Percentiles rank a stretch among this genome's conserved stretches.
phyloP scores from a whole-genome alignment of 345 rosid genomes.

The Xanthoceras sorbifolium region DNA sequence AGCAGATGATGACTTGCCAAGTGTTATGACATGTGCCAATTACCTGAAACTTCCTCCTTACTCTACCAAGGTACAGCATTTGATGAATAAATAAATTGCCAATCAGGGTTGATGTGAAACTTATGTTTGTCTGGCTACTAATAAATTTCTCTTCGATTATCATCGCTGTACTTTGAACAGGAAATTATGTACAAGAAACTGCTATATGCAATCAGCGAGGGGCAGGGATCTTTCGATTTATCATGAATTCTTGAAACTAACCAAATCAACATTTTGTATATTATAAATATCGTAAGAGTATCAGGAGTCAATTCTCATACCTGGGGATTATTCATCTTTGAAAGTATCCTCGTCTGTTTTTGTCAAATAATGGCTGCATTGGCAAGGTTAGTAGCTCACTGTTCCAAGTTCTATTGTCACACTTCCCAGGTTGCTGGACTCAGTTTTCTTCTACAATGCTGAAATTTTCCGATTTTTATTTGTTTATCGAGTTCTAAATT shows the following conservation, averaged over 20 bases:
- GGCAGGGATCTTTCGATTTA: slow-evolving; percentile 97
- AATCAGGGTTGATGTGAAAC: neutral
- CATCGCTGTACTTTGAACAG: slow-evolving; percentile 43
- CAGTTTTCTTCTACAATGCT: neutral
- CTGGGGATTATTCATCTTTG: slow-evolving; percentile 33
- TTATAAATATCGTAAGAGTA: slow-evolving; percentile 20
- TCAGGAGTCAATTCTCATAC: slow-evolving; percentile 22
- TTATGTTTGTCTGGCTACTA: neutral
- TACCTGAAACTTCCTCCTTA: slow-evolving; percentile 99
- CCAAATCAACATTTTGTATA: slow-evolving; percentile 31
- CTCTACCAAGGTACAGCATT: slow-evolving; percentile 74
- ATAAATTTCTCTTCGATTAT: slow-evolving; percentile 15
- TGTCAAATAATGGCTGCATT: slow-evolving; percentile 49
- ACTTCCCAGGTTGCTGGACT: neutral
- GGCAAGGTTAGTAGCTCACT: slow-evolving; percentile 29
- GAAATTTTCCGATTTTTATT: too few species aligned
- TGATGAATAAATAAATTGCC: neutral
- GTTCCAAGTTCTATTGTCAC: neutral
- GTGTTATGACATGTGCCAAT: slow-evolving; percentile 99
- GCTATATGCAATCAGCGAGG: slow-evolving; percentile 89
- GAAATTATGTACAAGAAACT: slow-evolving; percentile 95
- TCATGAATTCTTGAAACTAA: slow-evolving; percentile 55
- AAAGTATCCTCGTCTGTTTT: slow-evolving; percentile 28
- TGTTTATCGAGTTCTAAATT: neutral
- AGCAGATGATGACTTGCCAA: slow-evolving; percentile 95